Evolutionary conservation across 176 grass and related monocot species (phyloP).

Genomic region (Phoenix roebelenii): DNA sequence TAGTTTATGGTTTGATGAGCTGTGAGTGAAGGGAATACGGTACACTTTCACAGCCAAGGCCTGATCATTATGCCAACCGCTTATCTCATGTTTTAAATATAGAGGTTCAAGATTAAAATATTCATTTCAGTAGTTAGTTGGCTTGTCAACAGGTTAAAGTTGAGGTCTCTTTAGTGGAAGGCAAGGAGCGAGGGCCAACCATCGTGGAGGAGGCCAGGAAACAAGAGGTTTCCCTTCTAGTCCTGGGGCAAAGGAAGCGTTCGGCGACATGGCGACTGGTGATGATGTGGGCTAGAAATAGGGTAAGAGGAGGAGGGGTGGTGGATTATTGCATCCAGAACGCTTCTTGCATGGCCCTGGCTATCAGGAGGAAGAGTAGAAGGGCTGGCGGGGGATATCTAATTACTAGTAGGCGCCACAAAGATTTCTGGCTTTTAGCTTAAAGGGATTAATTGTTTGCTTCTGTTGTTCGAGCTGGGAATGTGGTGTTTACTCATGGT

Average conservation of each 20-base stretch:
- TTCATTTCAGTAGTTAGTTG: no score
- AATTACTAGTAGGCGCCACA: conserved; percentile 47
- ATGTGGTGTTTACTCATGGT: no score
- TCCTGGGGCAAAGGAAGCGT: conserved; percentile 44
- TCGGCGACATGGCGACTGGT: conserved; percentile 18
- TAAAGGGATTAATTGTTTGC: no score
- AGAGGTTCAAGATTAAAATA: no score
- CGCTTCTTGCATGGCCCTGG: conserved; percentile 60
- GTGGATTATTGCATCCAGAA: conserved; percentile 67
- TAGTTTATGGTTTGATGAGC: no score
- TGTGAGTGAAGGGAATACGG: no score
- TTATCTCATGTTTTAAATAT: no score
- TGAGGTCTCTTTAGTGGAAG: conserved; percentile 40
- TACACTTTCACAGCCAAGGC: no score
- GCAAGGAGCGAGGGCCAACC: conserved; percentile 38
- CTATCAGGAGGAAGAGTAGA: conserved; percentile 31
- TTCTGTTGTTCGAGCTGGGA: no score
- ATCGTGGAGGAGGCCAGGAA: conserved; percentile 53
- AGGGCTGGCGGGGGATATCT: conserved; percentile 50
- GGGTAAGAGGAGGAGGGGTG: conserved; percentile 7
- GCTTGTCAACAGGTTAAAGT: conserved; percentile 35
- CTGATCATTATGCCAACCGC: no score
- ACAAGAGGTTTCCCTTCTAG: conserved; percentile 44
- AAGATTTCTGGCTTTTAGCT: conserved; percentile 5
- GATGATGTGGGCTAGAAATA: conserved; percentile 13